Evolutionary conservation across 2,329 filamentous ascomycete species (phyloP), one percentile per base, ranked within the genome.

Genomic region (Daldinia sp.): DNA sequence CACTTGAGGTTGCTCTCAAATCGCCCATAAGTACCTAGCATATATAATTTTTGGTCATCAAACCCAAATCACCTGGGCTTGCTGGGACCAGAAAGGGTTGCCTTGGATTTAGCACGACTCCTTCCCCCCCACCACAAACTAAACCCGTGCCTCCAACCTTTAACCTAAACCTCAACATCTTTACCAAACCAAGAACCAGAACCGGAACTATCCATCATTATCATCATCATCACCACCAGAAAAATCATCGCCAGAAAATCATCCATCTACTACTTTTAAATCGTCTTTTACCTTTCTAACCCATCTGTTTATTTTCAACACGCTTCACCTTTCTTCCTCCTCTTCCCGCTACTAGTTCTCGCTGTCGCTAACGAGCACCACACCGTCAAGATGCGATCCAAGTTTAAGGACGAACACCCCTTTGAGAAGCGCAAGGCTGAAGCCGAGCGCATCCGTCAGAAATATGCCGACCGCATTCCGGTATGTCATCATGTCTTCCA

Each of bases 401-500:
- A 98, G 90, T 99, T 99, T 85, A 99, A 99, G 94, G 96, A 99
- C 91, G 96, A 98, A 90, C 96, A 98, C 83, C 94, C 93, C 78
- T 98, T 98, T 82, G 96, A 98, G 92, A 99, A 99, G 93, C 94
- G 96, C 86, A 98, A 98, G 93, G 96, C 96, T 74, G 96, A 99
- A 86, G 96, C 96, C 81, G 96, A 99, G 88, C 94, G 96, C 83
- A 98, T 98, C 82, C 94, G 96, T 75, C 94, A 98, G 87, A 99
- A 99, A 85, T 99, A 99, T 82, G 90, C 93, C 76, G 96, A 99
- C 82, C 93, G 96, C 78, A 99, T 99, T 84, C 96, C 96, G 58
- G 96, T 98, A 90, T 82, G 94, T 90, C 68, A 46, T 59, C 12
- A 41, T 63, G n/a, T 26, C n/a, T 35, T 33, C 41, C 20, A n/a